Base-by-base conservation (phyloP, 345 rosid species). In the Camelina hispida region DNA sequence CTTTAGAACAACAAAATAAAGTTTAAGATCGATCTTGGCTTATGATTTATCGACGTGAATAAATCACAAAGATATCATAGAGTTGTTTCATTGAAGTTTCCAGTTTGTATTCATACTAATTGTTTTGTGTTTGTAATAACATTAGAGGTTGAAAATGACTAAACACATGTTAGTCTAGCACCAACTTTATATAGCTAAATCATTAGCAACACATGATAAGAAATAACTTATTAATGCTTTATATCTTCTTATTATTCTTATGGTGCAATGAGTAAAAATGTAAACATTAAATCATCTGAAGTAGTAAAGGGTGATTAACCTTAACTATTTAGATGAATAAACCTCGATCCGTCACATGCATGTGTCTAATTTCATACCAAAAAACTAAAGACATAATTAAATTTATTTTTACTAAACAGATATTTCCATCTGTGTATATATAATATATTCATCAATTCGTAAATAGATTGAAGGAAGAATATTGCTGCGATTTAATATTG, bases 81-180 rank as follows among this genome's bases (percentile, higher is more conserved):
- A 62, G 43, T 62, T 10, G 69, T 52, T 23, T 52, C 76, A 38
- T 6, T 64, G 62, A 28, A 53, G 32, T 32, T 74, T 73, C 66
- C 58, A 56, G 8, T 55, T 65, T 73, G 40, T 40, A 56, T 62
- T 46, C 9, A 44, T 5, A 58, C 20, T 15, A 47, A 4, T 9
- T 12, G 18, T 42, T 51, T 37, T 51, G 16, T 25, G 9, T 38
- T 38, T 25, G 10, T 40, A 2, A 23, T 32, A 28, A 12, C 9
- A 5, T 23, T 32, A 34, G 42, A 14, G 25, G 42, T 54, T 38
- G 20, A 46, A 34, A 34, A 47, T 34, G 38, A 64, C 23, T 34
- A 38, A 43, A 55, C 18, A 63, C 35, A 54, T 12, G 42, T 55
- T 18, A 69, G 35, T 25, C 15, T 68, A 35, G n/a, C 16, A 32